Percentiles rank a stretch among this genome's conserved stretches.
Evolutionary conservation across 116 monocot species (phyloP).

Genomic region (Phalaenopsis hybrid): DNA sequence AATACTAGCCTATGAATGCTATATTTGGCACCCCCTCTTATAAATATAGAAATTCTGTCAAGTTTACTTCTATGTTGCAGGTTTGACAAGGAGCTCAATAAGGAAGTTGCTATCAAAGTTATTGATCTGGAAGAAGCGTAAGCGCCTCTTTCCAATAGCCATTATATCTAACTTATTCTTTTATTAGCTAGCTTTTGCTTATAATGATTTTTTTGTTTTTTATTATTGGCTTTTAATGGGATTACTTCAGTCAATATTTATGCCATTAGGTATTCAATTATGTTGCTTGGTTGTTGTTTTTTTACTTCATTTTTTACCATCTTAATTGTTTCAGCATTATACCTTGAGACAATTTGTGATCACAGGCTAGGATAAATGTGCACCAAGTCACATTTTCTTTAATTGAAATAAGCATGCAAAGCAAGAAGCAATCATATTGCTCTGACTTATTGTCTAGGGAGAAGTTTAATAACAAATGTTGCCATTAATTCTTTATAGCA

Average conservation of each 20-base stretch:
- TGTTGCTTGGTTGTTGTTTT: not conserved
- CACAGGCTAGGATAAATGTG: not conserved
- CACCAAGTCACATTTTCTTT: not conserved
- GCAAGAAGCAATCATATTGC: not conserved
- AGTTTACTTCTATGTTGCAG: constrained; percentile 28
- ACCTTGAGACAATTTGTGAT: not conserved
- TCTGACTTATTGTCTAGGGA: not conserved
- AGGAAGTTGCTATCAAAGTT: constrained; percentile 90
- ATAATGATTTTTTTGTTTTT: not conserved
- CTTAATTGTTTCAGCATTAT: not conserved
- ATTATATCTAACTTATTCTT: not conserved
- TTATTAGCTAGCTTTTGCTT: not conserved
- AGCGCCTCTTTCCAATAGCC: constrained; percentile 19
- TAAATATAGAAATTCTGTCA: not conserved
- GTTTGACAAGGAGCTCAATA: constrained; percentile 80
- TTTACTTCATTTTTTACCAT: not conserved
- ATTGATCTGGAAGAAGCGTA: constrained; percentile 97
- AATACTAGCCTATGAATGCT: not conserved
- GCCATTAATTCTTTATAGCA: not conserved
- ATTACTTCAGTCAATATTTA: not conserved
- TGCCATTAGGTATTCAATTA: not conserved
- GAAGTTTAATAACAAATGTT: not conserved
- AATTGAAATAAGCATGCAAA: not conserved
- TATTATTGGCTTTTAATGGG: not conserved
- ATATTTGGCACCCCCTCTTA: not conserved